Evolutionary conservation across 2,329 filamentous ascomycete species (phyloP).

Genomic region (Celoporthe dispersa): DNA sequence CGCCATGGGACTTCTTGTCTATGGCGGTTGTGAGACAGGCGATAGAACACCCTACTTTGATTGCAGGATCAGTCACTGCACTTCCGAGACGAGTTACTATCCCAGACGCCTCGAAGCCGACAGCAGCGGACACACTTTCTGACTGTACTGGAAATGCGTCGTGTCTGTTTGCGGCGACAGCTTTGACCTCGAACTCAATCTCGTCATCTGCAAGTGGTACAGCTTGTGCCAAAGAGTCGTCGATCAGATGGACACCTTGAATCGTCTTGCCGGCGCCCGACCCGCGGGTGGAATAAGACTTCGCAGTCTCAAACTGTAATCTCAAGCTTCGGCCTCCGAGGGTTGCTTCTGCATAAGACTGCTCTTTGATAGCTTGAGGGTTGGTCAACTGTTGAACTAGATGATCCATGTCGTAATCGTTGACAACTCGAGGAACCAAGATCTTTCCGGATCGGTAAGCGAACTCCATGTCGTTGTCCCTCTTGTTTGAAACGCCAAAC

Average conservation of each 20-base stretch:
- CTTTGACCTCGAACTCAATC: constrained; percentile 41
- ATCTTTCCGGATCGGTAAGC: constrained; percentile 45
- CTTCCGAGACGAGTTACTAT: constrained; percentile 38
- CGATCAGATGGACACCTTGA: constrained; percentile 7
- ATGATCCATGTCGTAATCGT: constrained; percentile 47
- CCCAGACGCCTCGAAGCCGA: constrained; percentile 48
- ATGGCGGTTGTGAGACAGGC: constrained; percentile 37
- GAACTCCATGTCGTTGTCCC: constrained; percentile 48
- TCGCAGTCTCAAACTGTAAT: neutral
- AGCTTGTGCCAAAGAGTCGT: neutral
- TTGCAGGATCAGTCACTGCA: constrained; percentile 25
- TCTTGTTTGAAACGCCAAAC: constrained; percentile 39
- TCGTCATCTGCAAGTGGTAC: constrained; percentile 29
- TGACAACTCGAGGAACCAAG: constrained; percentile 45
- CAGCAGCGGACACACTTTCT: neutral
- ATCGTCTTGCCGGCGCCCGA: neutral
- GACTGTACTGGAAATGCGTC: constrained; percentile 6
- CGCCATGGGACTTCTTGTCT: constrained; percentile 30
- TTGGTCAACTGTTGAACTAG: constrained; percentile 49
- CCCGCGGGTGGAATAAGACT: constrained; percentile 34
- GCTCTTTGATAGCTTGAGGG: constrained; percentile 42
- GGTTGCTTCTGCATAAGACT: constrained; percentile 42
- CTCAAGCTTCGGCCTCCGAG: constrained; percentile 15
- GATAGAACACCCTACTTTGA: constrained; percentile 44
- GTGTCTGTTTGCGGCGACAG: constrained; percentile 39